A percentile compares a stretch with the other conserved stretches of the same genome.
Conservation (phyloP, 768 basidiomycete genomes). For the Boletus reticulatus region DNA sequence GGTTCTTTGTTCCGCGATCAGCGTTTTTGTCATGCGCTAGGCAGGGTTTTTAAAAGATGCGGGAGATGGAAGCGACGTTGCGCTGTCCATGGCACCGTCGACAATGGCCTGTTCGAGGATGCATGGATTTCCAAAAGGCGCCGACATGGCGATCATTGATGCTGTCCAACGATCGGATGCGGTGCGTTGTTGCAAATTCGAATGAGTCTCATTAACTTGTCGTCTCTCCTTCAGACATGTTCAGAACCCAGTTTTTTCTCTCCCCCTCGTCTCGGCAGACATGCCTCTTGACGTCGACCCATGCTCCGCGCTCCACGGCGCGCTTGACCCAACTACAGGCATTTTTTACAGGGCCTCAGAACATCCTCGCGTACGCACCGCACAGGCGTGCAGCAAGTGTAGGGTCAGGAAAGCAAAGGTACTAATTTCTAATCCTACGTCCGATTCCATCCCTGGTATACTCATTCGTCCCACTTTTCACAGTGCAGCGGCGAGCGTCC, state of each 20-base stretch:
- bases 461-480: background rate
- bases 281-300: conserved; percentile 4
- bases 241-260: background rate
- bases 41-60: too few species aligned
- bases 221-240: background rate
- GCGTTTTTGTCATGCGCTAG: conserved; percentile 53
- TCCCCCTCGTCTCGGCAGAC: background rate
- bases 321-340: conserved; percentile 32
- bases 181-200: too few species aligned
- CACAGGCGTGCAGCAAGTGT: conserved; percentile 76
- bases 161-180: too few species aligned
- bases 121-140: too few species aligned
- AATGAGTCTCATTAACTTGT: background rate
- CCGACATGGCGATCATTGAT: too few species aligned
- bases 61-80: too few species aligned
- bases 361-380: conserved; percentile 63
- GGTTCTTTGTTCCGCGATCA: too few species aligned
- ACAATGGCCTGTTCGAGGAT: too few species aligned
- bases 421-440: background rate
- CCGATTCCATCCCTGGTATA: background rate
- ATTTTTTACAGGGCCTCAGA: conserved; percentile 64
- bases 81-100: too few species aligned
- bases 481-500: conserved; percentile 76
- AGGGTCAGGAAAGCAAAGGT: conserved; percentile 69
- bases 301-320: conserved; percentile 48